These are phyloP conservation scores for Phytopythium boreale DNA, from an alignment of 352 stramenopile species.

Conservation along the genomic window DNA sequence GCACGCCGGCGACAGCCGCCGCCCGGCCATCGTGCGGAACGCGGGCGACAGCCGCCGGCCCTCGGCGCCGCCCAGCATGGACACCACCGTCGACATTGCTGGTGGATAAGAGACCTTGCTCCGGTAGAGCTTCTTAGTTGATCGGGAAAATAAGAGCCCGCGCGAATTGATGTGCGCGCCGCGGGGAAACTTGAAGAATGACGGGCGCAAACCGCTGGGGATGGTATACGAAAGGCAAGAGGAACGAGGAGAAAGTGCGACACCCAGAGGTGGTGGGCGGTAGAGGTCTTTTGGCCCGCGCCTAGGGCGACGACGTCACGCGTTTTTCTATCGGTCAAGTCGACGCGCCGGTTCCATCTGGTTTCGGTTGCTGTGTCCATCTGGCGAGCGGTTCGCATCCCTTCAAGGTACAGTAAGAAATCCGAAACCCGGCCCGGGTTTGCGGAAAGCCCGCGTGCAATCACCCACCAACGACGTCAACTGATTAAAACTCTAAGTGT, in stretches of 20 bases:
- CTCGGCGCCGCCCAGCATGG: slow-evolving; percentile 40
- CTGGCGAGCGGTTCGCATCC: not conserved
- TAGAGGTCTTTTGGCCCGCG: not conserved
- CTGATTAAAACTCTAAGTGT: too few species aligned
- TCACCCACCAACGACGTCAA: too few species aligned
- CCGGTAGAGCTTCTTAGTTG: not conserved
- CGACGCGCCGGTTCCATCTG: not conserved
- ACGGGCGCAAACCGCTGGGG: not conserved
- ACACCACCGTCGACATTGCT: slow-evolving; percentile 50
- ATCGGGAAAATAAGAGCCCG: not conserved
- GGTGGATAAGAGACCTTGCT: slow-evolving; percentile 2
- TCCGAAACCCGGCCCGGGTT: too few species aligned
- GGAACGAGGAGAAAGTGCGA: not conserved
- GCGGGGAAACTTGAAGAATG: slow-evolving; percentile 26
- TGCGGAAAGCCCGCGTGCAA: too few species aligned
- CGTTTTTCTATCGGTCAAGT: not conserved
- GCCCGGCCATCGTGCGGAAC: slow-evolving; percentile 41
- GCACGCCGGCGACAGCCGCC: slow-evolving; percentile 56
- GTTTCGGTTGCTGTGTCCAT: not conserved
- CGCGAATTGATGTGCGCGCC: slow-evolving; percentile 10
- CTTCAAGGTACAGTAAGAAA: not conserved
- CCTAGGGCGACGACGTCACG: not conserved
- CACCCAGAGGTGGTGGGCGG: not conserved
- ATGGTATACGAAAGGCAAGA: not conserved
- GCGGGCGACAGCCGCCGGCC: slow-evolving; percentile 18